phyloP scores from a whole-genome alignment of 2,329 filamentous ascomycete genomes.

The Hypoxylon sp. region DNA sequence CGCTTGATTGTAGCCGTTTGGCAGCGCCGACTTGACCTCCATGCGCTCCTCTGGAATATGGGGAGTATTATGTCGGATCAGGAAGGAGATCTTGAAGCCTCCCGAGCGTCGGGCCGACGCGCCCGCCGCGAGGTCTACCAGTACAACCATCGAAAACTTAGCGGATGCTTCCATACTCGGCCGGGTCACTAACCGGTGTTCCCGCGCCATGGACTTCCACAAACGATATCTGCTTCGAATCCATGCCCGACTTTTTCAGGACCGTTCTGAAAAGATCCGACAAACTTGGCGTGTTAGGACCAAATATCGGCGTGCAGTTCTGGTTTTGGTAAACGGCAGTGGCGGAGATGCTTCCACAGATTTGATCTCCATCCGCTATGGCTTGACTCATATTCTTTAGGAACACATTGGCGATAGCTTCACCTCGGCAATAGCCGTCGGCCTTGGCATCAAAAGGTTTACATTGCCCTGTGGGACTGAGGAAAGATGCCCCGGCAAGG shows the following conservation, averaged over 20 bases:
- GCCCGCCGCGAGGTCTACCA: slow-evolving; percentile 1
- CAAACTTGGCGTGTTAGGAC: slow-evolving; percentile 52
- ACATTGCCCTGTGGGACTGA: slow-evolving; percentile 45
- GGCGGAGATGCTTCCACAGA: slow-evolving; percentile 55
- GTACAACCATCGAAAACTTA: slow-evolving; percentile 43
- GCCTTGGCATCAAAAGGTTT: slow-evolving; percentile 55
- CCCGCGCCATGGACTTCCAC: slow-evolving; percentile 59
- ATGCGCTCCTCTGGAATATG: slow-evolving; percentile 58
- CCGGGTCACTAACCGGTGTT: slow-evolving; percentile 54
- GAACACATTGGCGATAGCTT: slow-evolving; percentile 59
- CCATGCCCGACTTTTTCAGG: slow-evolving; percentile 41
- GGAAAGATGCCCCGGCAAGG: slow-evolving; percentile 43
- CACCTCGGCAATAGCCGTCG: slow-evolving; percentile 65
- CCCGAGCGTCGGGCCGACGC: not conserved
- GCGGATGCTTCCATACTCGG: slow-evolving; percentile 45
- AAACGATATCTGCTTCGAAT: slow-evolving; percentile 42
- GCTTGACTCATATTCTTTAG: slow-evolving; percentile 62
- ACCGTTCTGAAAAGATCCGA: slow-evolving; percentile 47
- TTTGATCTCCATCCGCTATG: slow-evolving; percentile 58
- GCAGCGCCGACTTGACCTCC: slow-evolving; percentile 53
- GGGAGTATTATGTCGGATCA: slow-evolving; percentile 30
- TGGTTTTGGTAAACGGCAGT: slow-evolving; percentile 57
- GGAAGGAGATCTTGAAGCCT: slow-evolving; percentile 46
- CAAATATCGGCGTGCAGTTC: slow-evolving; percentile 54
- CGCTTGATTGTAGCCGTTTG: slow-evolving; percentile 62